Evolutionary conservation across 371 early-diverging fungal species (phyloP).

Genomic region (Apophysomyces elegans): DNA sequence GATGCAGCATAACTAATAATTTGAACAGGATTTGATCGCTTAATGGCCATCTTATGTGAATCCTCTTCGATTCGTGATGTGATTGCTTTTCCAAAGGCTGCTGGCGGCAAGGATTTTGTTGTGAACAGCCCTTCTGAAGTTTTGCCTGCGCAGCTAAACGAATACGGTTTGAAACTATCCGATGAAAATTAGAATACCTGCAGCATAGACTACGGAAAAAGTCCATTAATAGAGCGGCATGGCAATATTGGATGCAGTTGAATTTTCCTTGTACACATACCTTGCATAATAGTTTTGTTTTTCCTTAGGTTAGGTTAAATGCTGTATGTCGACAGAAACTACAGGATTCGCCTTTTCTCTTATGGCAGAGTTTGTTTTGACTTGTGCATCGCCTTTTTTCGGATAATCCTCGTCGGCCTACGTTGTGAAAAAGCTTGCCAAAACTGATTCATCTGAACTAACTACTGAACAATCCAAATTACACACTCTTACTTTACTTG

Average conservation of each 20-base stretch:
- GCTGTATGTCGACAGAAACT: not conserved
- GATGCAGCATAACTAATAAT: not conserved
- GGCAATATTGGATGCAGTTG: no score
- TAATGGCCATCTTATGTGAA: slow-evolving; percentile 79
- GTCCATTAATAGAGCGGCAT: no score
- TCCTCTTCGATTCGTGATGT: slow-evolving; percentile 85
- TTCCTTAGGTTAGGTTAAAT: slow-evolving; percentile 1
- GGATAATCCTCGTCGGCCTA: no score
- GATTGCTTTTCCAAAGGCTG: slow-evolving; percentile 92
- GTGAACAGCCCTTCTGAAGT: slow-evolving; percentile 79
- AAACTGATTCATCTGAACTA: no score
- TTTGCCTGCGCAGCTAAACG: slow-evolving; percentile 62
- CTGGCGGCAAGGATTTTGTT: slow-evolving; percentile 82
- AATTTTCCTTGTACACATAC: slow-evolving; percentile 1
- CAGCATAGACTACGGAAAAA: no score
- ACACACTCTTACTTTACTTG: no score
- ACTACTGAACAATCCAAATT: no score
- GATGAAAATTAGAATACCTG: slow-evolving; percentile 10
- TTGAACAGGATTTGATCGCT: slow-evolving; percentile 74
- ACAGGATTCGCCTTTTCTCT: no score
- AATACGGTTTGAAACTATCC: slow-evolving; percentile 64
- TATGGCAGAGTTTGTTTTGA: no score
- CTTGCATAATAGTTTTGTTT: slow-evolving; percentile 1
- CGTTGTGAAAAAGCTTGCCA: no score
- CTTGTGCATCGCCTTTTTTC: no score